Conservation (phyloP, 2,329 filamentous ascomycete genomes). For the Tolypocladium inflatum region DNA sequence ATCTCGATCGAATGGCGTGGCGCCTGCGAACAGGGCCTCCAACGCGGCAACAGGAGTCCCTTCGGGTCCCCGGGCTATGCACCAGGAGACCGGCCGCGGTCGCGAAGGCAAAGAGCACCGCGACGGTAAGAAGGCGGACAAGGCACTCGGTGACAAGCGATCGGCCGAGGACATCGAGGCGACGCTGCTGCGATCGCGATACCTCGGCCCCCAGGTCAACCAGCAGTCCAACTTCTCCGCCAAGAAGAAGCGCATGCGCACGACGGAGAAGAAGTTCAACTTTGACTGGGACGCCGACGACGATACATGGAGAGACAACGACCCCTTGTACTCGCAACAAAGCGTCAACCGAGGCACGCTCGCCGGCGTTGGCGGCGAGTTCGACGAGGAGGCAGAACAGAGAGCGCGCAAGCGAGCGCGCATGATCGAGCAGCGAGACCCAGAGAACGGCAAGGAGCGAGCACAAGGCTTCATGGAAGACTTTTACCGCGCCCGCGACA, state of each 20-base stretch:
- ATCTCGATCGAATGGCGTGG: conserved; percentile 15
- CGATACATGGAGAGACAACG: conserved; percentile 62
- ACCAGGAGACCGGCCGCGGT: conserved; percentile 34
- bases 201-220: conserved; percentile 86
- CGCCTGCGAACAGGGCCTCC: conserved; percentile 12
- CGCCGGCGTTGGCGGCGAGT: conserved; percentile 39
- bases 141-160: conserved; percentile 24
- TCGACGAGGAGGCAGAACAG: conserved; percentile 45
- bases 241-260: conserved; percentile 89
- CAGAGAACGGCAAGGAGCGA: conserved; percentile 63
- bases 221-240: conserved; percentile 78
- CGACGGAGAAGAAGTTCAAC: conserved; percentile 95
- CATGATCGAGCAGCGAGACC: conserved; percentile 65
- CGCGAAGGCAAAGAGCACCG: conserved; percentile 11
- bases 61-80: conserved; percentile 63
- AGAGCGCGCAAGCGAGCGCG: conserved; percentile 50
- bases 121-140: conserved; percentile 29
- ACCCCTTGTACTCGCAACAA: conserved; percentile 57
- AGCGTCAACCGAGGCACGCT: conserved; percentile 25
- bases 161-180: conserved; percentile 59
- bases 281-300: conserved; percentile 97
- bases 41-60: conserved; percentile 36
- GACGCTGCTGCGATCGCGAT: conserved; percentile 66
- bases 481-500: conserved; percentile 51
- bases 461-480: conserved; percentile 78